Evolutionary conservation across 2,329 filamentous ascomycete species (phyloP).

Genomic region (Tolypocladium capitatum): DNA sequence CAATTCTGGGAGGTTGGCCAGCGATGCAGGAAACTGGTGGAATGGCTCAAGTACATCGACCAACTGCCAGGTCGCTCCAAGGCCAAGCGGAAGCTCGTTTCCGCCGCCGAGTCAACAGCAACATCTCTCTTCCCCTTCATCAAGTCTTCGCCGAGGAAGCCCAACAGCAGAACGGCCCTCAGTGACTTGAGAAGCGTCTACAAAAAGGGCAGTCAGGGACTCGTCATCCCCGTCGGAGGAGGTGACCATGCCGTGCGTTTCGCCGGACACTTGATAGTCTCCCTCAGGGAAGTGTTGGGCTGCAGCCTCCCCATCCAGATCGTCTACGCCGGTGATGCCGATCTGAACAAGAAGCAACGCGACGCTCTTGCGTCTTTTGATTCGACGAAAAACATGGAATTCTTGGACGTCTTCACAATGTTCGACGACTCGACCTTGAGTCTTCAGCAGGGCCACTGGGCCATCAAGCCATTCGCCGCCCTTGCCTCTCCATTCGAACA

Average conservation of each 20-base stretch:
- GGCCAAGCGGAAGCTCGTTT: no score
- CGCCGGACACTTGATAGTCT: constrained; percentile 21
- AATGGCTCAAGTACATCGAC: no score
- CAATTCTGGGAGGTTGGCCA: no score
- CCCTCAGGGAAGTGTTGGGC: constrained; percentile 15
- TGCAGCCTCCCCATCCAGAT: constrained; percentile 21
- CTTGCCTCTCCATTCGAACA: constrained; percentile 22
- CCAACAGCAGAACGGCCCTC: no score
- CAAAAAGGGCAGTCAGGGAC: no score
- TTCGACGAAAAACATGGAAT: constrained; percentile 11
- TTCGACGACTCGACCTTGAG: constrained; percentile 19
- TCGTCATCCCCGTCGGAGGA: constrained; percentile 22
- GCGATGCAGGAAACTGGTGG: no score
- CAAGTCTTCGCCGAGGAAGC: no score
- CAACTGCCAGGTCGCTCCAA: no score
- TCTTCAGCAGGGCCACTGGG: constrained; percentile 21
- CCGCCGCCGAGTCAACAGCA: no score
- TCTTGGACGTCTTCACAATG: constrained; percentile 18
- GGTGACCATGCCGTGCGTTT: constrained; percentile 19
- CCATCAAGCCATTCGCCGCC: constrained; percentile 27
- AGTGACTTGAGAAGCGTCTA: no score
- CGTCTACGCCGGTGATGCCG: constrained; percentile 22
- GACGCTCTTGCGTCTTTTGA: constrained; percentile 9
- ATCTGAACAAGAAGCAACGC: constrained; percentile 13
- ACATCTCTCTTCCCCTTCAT: no score